phyloP scores from a whole-genome alignment of 305 asterid genomes.

The Fraxinus baroniana region DNA sequence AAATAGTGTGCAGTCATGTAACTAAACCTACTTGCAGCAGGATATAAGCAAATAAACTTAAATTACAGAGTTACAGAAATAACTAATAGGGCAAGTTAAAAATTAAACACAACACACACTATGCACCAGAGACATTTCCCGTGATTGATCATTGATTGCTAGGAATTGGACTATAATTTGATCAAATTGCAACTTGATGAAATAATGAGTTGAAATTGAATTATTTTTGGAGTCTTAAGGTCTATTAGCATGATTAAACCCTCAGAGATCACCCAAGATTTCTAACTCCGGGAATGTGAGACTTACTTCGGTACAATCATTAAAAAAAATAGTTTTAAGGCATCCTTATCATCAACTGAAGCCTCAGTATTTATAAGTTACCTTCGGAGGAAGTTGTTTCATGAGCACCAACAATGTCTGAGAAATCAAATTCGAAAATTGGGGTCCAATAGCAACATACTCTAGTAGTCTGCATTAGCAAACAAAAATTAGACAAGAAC shows the following conservation, averaged over 20 bases:
- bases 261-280: neutral
- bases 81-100: neutral
- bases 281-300: neutral
- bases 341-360: neutral
- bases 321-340: neutral
- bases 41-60: neutral
- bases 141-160: neutral
- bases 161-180: neutral
- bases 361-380: constrained; percentile 29
- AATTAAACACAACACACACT: neutral
- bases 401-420: constrained; percentile 94
- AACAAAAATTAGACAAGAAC: constrained; percentile 23
- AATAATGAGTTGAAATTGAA: neutral
- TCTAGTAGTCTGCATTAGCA: constrained; percentile 66
- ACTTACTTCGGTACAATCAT: neutral
- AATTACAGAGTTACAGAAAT: neutral
- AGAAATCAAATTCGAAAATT: constrained; percentile 87
- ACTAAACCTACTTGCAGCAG: constrained; percentile 4
- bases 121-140: neutral
- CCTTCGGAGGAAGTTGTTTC: constrained; percentile 93
- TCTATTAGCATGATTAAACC: neutral
- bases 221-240: neutral
- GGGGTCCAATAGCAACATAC: constrained; percentile 93
- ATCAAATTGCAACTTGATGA: neutral
- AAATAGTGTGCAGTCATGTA: constrained; percentile 12